Evolutionary conservation across 2,329 filamentous ascomycete species (phyloP), one percentile per base, ranked within the genome.

Genomic region (Coniella vitis): DNA sequence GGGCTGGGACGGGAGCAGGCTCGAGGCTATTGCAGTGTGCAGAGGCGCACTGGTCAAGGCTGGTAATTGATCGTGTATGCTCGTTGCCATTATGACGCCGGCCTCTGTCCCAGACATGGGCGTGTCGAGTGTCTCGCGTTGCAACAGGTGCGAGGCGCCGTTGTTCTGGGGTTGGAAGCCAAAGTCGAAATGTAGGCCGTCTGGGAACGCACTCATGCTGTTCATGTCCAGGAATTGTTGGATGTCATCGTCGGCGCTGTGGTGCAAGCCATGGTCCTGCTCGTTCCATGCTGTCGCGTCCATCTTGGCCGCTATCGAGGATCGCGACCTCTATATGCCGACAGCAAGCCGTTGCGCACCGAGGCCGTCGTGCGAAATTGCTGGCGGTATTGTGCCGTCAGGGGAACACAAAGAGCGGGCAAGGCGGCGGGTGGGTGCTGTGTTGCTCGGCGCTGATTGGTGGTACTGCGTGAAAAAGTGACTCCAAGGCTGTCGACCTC

Each of bases 201-300:
- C 76, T 53, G 64, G 63, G 50, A 83, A 64, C 53, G 65, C 72
- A 25, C 69, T 70, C 69, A 83, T 78, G 57, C 65, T 67, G 49
- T 72, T 74, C 69, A 84, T 76, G 55, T 83, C 75, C 53, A 84
- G 69, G 51, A 82, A 83, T 56, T 83, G 79, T 55, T 80, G 73
- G 60, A 84, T 83, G 35, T 82, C 79, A 61, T 83, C 79, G 41
- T 83, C 79, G 44, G 69, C 61, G 5, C 70, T 57, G 10, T 71
- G 62, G 22, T 74, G 67, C 63, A 81, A 69, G 51, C 69, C 68
- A 58, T 79, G 75, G 57, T 81, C 77, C 60, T 79, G 74, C 43
- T 71, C 69, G 56, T 74, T 74, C 80, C 79, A 83, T 54, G 65
- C 62, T 49, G 68, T 64, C 45, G 75, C 71, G 56, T 74, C 69